These are phyloP conservation scores for Dothidotthia symphoricarpi DNA, from an alignment of 2,329 filamentous ascomycete species.

Conservation along the genomic window DNA sequence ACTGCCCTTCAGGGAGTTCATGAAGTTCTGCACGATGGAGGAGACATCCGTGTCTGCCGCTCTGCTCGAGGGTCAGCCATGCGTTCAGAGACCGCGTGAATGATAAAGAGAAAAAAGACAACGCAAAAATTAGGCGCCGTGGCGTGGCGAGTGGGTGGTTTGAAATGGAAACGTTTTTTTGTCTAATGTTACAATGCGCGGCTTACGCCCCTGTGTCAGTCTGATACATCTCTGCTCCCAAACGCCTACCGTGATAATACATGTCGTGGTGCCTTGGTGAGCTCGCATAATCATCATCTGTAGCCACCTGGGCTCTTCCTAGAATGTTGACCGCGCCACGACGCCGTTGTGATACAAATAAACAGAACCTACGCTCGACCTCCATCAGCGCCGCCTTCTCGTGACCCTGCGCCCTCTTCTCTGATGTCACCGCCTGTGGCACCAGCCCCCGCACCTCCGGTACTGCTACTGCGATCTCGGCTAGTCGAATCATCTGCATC, in stretches of 20 bases:
- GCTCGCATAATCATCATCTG: slow-evolving; percentile 19
- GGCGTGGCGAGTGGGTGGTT: slow-evolving; percentile 27
- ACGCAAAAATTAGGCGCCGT: slow-evolving; percentile 26
- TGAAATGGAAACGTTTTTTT: slow-evolving; percentile 33
- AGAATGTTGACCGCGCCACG: slow-evolving; percentile 37
- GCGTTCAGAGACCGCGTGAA: slow-evolving; percentile 4
- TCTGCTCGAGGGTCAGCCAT: slow-evolving; percentile 28
- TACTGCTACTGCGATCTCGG: slow-evolving; percentile 43
- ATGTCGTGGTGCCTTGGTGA: too few relatives aligned
- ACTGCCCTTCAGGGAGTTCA: slow-evolving; percentile 70
- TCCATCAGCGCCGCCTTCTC: slow-evolving; percentile 93
- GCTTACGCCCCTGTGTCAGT: slow-evolving; percentile 23
- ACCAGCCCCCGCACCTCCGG: slow-evolving; percentile 78
- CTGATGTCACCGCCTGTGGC: slow-evolving; percentile 89
- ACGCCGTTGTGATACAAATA: slow-evolving; percentile 32
- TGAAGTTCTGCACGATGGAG: slow-evolving; percentile 80
- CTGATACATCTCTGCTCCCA: slow-evolving; percentile 24
- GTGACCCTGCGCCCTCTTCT: slow-evolving; percentile 81
- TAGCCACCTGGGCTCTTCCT: slow-evolving; percentile 17
- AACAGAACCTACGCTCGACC: slow-evolving; percentile 94
- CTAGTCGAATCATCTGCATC: slow-evolving; percentile 48
- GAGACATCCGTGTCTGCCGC: slow-evolving; percentile 65
- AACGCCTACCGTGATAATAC: slow-evolving; percentile 34
- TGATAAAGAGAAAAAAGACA: slow-evolving; percentile 7
- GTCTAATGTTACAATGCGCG: slow-evolving; percentile 39